Percentiles rank a stretch among this genome's conserved stretches.
phyloP scores from a whole-genome alignment of 768 basidiomycete species.

The Macrolepiota fuliginosa region DNA sequence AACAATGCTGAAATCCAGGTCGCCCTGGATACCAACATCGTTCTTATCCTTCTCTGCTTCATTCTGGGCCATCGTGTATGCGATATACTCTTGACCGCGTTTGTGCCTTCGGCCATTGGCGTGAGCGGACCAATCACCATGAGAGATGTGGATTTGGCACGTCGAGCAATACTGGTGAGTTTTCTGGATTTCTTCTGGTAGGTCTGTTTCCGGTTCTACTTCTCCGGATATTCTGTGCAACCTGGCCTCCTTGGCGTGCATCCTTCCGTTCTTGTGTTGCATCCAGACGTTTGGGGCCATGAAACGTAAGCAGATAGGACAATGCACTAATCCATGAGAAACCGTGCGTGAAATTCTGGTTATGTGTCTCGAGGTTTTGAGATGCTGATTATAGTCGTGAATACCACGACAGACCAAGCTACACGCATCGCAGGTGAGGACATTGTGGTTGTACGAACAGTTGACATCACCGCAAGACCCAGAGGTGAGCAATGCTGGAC shows the following conservation, averaged over 20 bases:
- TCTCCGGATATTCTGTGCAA: not conserved
- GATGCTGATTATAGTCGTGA: constrained; percentile 24
- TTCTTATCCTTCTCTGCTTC: constrained; percentile 56
- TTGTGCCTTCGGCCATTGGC: not conserved
- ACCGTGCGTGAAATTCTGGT: not conserved
- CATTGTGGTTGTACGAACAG: constrained; percentile 34
- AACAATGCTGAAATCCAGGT: constrained; percentile 51
- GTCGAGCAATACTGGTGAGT: not conserved
- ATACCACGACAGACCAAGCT: constrained; percentile 26
- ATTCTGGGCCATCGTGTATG: constrained; percentile 39
- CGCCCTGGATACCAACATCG: constrained; percentile 41
- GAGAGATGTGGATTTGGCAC: not conserved
- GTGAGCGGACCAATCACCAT: not conserved
- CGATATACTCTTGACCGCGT: not conserved
- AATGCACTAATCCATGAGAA: not conserved
- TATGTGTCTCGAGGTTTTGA: constrained; percentile 10
- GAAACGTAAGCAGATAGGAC: not conserved
- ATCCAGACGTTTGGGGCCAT: not conserved
- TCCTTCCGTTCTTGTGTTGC: not conserved
- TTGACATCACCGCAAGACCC: constrained; percentile 31
- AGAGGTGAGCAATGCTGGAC: constrained; percentile 31
- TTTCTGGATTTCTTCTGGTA: not conserved
- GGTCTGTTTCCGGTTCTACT: not conserved
- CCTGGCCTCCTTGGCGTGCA: not conserved
- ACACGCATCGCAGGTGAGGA: constrained; percentile 38